Base-by-base conservation (phyloP, 371 early-diverging fungal genomes). In the Dichotomocladium elegans region DNA sequence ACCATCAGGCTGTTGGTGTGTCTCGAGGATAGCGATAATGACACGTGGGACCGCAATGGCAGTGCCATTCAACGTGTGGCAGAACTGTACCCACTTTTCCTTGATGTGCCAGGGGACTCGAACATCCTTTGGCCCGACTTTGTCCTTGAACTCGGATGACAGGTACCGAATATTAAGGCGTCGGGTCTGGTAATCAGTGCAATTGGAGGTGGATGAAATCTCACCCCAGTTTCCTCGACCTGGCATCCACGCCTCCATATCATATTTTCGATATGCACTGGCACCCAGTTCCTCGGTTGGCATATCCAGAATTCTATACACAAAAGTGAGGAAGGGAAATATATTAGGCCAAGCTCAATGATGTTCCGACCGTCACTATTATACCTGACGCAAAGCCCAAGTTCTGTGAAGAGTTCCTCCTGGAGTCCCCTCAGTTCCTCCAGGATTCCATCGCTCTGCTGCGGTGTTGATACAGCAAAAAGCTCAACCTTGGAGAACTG, bases 181-280 rank as follows among this genome's bases (percentile, higher is more conserved):
- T 7, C 93, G 79, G 7, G 88, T 64, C 63, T 92, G 93, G 59
- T 90, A 92, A 58, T 92, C 91, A 11, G 92, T 91, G 52, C 93
- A 92, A 57, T 91, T 91, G n/a, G 89, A 89, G 0, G 91, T 86
- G 3, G 88, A 87, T 7, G 89, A 87, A 21, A 92, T 84, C 81
- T 96, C 97, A 41, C 97, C 97, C 94, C 95, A 96, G 10, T 61
- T 64, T 34, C 83, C 72, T 35, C 89, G 79, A 4, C 93, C 94
- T 1, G 96, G 95, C 89, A 96, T 89, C 92, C 94, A 95, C 6
- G 94, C 95, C 63, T 96, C 97, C 55, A 96, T 92, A 54, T 96
- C 96, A 57, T 85, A 91, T 55, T 96, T 96, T 41, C 88, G 76
- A 67, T 87, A 92, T 0, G 94, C 95, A 51, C 93, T 91, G 8